Percentiles rank a stretch among this genome's conserved stretches.
Conservation (phyloP, 2,329 filamentous ascomycete species). For the Aspergillus brasiliensis region DNA sequence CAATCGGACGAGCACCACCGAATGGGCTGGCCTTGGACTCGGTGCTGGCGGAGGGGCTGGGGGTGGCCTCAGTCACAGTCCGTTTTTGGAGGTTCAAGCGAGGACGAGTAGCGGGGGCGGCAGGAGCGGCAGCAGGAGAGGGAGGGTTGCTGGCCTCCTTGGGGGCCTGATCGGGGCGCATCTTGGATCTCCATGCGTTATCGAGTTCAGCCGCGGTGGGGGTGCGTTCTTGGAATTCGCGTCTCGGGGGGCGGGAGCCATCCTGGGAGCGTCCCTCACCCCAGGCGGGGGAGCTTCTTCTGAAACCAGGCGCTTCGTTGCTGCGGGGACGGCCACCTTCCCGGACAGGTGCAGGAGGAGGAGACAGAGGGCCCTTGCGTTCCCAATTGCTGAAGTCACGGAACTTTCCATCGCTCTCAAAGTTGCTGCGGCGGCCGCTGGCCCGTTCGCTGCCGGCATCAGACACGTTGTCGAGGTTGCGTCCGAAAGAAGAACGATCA, state of each 20-base stretch:
- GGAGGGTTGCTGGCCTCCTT: conserved; percentile 76
- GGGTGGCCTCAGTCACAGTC: conserved; percentile 76
- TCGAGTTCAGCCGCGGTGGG: conserved; percentile 90
- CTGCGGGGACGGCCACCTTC: conserved; percentile 62
- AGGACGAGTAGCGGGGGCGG: conserved; percentile 67
- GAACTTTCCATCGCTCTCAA: conserved; percentile 70
- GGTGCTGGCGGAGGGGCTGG: conserved; percentile 45
- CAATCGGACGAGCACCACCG: conserved; percentile 88
- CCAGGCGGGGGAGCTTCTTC: conserved; percentile 74
- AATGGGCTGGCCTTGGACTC: conserved; percentile 91
- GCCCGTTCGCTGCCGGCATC: conserved; percentile 66
- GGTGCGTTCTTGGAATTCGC: conserved; percentile 71
- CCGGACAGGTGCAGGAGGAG: conserved; percentile 57
- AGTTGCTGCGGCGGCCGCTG: conserved; percentile 64
- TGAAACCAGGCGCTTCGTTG: conserved; percentile 63
- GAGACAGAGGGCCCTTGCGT: conserved; percentile 86
- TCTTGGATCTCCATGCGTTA: conserved; percentile 87
- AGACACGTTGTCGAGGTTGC: conserved; percentile 57
- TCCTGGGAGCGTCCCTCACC: conserved; percentile 69
- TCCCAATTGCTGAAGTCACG: conserved; percentile 92
- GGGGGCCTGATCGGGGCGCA: conserved; percentile 78
- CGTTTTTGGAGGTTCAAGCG: conserved; percentile 87
- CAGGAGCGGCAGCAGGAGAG: conserved; percentile 66
- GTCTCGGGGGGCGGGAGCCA: conserved; percentile 75
- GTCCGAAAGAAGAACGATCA: conserved; percentile 58